phyloP scores from a whole-genome alignment of 2,329 filamentous ascomycete species.

The Pezicula carpinea region DNA sequence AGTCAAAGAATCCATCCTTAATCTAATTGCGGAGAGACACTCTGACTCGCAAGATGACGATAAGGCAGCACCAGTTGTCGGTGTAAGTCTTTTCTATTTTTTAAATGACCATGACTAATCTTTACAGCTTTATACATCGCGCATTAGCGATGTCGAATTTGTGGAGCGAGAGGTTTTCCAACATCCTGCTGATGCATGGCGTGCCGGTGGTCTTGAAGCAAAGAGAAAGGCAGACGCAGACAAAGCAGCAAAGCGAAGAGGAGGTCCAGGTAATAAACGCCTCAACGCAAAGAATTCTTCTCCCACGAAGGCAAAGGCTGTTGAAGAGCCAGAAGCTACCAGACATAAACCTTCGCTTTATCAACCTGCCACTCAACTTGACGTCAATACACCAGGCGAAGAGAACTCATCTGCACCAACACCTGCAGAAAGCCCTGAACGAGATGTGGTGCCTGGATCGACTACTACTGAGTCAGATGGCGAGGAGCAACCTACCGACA shows the following conservation, averaged over 20 bases:
- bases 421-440: conserved; percentile 12
- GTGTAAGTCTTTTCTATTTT: conserved; percentile 17
- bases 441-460: conserved; percentile 15
- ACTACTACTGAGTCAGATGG: conserved; percentile 10
- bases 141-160: no score
- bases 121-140: no score
- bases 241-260: conserved; percentile 4
- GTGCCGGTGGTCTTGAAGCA: conserved; percentile 2
- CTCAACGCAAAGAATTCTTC: conserved; percentile 5
- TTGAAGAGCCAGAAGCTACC: conserved; percentile 6
- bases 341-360: conserved; percentile 12
- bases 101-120: no score
- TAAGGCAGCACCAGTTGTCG: conserved; percentile 1
- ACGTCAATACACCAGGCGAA: conserved; percentile 6
- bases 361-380: conserved; percentile 7
- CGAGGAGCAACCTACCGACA: conserved; percentile 20
- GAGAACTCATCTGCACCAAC: conserved; percentile 16
- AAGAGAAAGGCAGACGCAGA: conserved; percentile 5
- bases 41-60: no score
- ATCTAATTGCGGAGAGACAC: no score
- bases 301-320: conserved; percentile 2
- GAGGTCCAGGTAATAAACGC: conserved; percentile 3
- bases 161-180: no score
- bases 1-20: conserved; percentile 11
- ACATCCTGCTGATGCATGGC: conserved; percentile 5